A percentile compares a stretch with the other conserved stretches of the same genome.
These are phyloP conservation scores for Coemansia sp. DNA, from an alignment of 192 early-diverging fungal genomes.

Conservation along the genomic window DNA sequence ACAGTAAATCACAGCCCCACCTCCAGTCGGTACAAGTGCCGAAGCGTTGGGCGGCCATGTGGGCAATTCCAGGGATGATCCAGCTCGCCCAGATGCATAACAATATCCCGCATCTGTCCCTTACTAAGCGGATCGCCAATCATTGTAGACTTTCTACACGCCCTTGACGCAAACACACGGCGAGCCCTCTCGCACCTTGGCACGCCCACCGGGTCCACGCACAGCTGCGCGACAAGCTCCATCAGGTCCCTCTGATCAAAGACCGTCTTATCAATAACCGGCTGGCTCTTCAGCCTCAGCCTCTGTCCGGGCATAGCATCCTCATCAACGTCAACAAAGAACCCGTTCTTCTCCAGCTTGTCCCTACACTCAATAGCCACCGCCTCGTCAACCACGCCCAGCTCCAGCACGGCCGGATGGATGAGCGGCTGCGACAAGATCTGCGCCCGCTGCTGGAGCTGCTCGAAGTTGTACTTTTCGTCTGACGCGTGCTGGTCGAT, in stretches of 20 bases:
- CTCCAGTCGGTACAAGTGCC: conserved; percentile 68
- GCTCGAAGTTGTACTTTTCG: conserved; percentile 97
- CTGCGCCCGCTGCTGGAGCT: conserved; percentile 60
- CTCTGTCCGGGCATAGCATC: conserved; percentile 57
- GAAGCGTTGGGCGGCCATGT: conserved; percentile 93
- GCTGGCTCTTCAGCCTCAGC: conserved; percentile 68
- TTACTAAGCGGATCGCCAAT: conserved; percentile 79
- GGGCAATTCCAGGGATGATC: conserved; percentile 99
- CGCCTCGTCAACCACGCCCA: conserved; percentile 77
- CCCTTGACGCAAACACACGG: conserved; percentile 82
- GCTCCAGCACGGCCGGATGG: conserved; percentile 63
- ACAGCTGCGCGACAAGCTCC: conserved; percentile 39
- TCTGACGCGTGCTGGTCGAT: conserved; percentile 98
- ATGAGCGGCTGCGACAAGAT: conserved; percentile 71
- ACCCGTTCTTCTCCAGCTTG: conserved; percentile 74
- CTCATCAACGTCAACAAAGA: conserved; percentile 66
- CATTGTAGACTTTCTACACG: conserved; percentile 89
- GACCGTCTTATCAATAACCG: conserved; percentile 67
- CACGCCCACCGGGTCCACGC: conserved; percentile 54
- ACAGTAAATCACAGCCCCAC: background rate
- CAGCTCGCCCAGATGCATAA: conserved; percentile 77
- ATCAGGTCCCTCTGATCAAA: conserved; percentile 64
- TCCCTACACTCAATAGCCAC: conserved; percentile 72
- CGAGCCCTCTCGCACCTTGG: conserved; percentile 69
- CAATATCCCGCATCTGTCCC: conserved; percentile 75